Conservation (phyloP, 805 yeast genomes). For the Ogataea paraovalis region DNA sequence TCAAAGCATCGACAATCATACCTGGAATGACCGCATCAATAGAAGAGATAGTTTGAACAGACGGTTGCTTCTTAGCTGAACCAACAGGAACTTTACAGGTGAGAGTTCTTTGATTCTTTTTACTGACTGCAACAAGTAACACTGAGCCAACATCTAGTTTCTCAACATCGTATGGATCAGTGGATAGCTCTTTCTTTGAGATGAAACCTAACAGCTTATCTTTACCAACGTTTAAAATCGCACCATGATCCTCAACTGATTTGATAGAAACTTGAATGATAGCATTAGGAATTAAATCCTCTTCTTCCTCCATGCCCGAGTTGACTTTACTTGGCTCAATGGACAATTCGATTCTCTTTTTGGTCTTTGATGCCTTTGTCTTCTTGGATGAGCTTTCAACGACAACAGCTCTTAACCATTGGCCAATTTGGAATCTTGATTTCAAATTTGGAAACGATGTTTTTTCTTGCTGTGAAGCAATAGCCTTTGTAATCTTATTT, state of each 20-base stretch:
- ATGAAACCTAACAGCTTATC: conserved; percentile 62
- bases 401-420: conserved; percentile 84
- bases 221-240: conserved; percentile 67
- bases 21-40: conserved; percentile 87
- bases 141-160: conserved; percentile 59
- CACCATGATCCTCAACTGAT: conserved; percentile 91
- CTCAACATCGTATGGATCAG: conserved; percentile 35
- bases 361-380: conserved; percentile 32
- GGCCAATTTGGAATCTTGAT: conserved; percentile 62
- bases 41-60: conserved; percentile 57
- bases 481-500: conserved; percentile 28
- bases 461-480: conserved; percentile 15
- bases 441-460: conserved; percentile 54
- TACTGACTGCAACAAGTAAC: conserved; percentile 54
- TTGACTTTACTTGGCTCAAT: conserved; percentile 76
- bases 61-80: conserved; percentile 43
- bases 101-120: conserved; percentile 52
- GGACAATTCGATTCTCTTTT: conserved; percentile 65
- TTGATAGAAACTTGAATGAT: conserved; percentile 72
- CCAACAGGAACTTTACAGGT: conserved; percentile 49
- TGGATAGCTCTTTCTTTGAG: conserved; percentile 59
- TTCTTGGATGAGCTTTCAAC: conserved; percentile 41
- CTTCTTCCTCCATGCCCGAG: conserved; percentile 48
- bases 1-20: conserved; percentile 65
- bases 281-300: conserved; percentile 60